Conservation (phyloP, 495 filamentous ascomycete genomes). For the Penicillium crystallinum region DNA sequence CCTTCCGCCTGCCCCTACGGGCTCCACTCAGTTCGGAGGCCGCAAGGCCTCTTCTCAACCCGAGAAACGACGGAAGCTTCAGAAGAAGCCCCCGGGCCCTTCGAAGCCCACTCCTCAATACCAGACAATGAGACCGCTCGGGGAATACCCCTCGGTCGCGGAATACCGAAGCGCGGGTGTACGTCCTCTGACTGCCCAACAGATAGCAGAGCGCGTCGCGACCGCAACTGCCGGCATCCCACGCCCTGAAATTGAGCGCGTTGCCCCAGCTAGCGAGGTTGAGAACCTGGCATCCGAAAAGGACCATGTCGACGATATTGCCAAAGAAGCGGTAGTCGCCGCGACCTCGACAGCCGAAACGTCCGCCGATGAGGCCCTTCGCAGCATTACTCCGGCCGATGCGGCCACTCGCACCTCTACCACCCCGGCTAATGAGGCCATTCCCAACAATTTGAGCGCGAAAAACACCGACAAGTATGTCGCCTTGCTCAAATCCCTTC, state of each 20-base stretch:
- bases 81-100: slow-evolving; percentile 11
- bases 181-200: slow-evolving; percentile 9
- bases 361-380: neutral
- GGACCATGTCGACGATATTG: slow-evolving; percentile 1
- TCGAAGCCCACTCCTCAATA: slow-evolving; percentile 3
- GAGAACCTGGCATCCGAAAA: slow-evolving; percentile 1
- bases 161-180: slow-evolving; percentile 22
- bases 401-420: neutral
- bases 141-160: slow-evolving; percentile 20
- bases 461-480: slow-evolving; percentile 4
- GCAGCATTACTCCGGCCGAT: neutral
- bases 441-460: slow-evolving; percentile 1
- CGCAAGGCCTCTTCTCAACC: slow-evolving; percentile 15
- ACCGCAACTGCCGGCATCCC: neutral
- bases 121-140: slow-evolving; percentile 24
- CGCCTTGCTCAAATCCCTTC: slow-evolving; percentile 10
- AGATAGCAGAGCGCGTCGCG: slow-evolving; percentile 12
- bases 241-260: slow-evolving; percentile 4
- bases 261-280: neutral
- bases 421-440: neutral
- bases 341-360: neutral
- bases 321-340: neutral
- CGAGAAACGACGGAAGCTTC: slow-evolving; percentile 13
- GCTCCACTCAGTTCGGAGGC: slow-evolving; percentile 12
- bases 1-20: slow-evolving; percentile 23